phyloP scores from a whole-genome alignment of 2,329 filamentous ascomycete species.

The Teratosphaeria gauchensis region DNA sequence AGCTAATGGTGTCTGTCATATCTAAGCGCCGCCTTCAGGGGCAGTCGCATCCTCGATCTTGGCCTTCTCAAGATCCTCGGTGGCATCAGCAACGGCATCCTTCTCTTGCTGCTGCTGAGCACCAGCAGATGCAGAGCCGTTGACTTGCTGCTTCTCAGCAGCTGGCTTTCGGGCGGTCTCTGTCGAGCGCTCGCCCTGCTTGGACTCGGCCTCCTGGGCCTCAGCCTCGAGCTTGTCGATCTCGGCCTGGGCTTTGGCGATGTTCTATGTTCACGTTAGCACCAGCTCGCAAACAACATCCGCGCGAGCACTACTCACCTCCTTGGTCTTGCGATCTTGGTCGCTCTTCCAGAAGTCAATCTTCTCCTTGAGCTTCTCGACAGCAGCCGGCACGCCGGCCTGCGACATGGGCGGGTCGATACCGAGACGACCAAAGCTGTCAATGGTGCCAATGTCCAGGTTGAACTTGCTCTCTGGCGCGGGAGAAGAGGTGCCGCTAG shows the following conservation, averaged over 20 bases:
- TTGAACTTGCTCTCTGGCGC: slow-evolving; percentile 58
- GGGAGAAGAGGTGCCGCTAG: slow-evolving; percentile 51
- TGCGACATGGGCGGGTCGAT: slow-evolving; percentile 83
- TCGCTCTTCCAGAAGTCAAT: slow-evolving; percentile 83
- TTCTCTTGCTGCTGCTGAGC: slow-evolving; percentile 48
- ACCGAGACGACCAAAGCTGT: slow-evolving; percentile 75
- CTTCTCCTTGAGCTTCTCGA: slow-evolving; percentile 90
- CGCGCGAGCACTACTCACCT: slow-evolving; percentile 50
- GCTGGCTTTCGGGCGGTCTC: slow-evolving; percentile 45
- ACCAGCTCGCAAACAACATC: neutral
- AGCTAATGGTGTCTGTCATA: neutral
- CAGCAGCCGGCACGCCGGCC: slow-evolving; percentile 64
- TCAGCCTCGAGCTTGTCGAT: slow-evolving; percentile 76
- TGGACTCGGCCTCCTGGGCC: slow-evolving; percentile 43
- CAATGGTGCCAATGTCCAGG: slow-evolving; percentile 81
- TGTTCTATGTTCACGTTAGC: slow-evolving; percentile 54
- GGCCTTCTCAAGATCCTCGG: slow-evolving; percentile 51
- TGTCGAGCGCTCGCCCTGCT: slow-evolving; percentile 39
- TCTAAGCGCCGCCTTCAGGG: slow-evolving; percentile 6
- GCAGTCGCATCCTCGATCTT: slow-evolving; percentile 44
- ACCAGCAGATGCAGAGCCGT: slow-evolving; percentile 43
- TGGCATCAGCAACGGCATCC: slow-evolving; percentile 49
- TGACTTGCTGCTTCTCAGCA: slow-evolving; percentile 46
- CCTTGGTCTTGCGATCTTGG: slow-evolving; percentile 80
- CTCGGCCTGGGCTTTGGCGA: slow-evolving; percentile 91